These are phyloP conservation scores for Fusarium aywerte DNA, from an alignment of 2,329 filamentous ascomycete species.

Conservation along the genomic window DNA sequence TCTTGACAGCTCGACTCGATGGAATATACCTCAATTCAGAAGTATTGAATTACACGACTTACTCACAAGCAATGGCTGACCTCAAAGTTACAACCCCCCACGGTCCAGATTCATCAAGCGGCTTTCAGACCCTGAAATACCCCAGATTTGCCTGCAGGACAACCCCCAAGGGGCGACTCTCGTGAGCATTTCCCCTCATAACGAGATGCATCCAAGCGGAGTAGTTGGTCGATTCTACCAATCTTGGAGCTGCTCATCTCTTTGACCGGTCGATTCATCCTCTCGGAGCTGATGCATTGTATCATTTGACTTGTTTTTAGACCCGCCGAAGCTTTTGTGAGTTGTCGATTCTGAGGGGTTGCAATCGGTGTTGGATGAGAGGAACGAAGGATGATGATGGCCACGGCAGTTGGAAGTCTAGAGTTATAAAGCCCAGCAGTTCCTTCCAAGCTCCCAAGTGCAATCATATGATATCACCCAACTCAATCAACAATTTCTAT, in stretches of 20 bases:
- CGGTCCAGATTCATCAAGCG: slow-evolving; percentile 18
- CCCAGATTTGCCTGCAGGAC: slow-evolving; percentile 39
- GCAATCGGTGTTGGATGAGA: slow-evolving; percentile 4
- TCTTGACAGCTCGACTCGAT: slow-evolving; percentile 1
- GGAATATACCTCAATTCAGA: slow-evolving; percentile 14
- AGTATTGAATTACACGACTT: background rate
- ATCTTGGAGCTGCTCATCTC: slow-evolving; percentile 27
- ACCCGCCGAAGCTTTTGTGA: slow-evolving; percentile 20
- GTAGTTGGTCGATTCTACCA: slow-evolving; percentile 25
- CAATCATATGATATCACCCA: background rate
- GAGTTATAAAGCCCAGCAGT: slow-evolving; percentile 7
- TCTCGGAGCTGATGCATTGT: slow-evolving; percentile 19
- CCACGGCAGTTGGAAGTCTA: background rate
- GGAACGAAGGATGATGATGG: background rate
- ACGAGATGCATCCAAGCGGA: slow-evolving; percentile 36
- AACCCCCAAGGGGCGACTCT: slow-evolving; percentile 25
- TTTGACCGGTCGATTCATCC: slow-evolving; percentile 31
- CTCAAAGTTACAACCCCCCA: slow-evolving; percentile 35
- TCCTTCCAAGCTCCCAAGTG: background rate
- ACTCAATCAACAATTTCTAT: background rate
- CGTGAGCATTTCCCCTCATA: slow-evolving; percentile 29
- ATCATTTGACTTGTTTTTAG: slow-evolving; percentile 28
- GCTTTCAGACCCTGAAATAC: slow-evolving; percentile 32
- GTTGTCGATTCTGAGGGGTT: slow-evolving; percentile 4
- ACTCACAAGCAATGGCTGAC: slow-evolving; percentile 2